phyloP scores from a whole-genome alignment of 2,329 filamentous ascomycete species.

The Pseudopyrenochaeta lycopersici region DNA sequence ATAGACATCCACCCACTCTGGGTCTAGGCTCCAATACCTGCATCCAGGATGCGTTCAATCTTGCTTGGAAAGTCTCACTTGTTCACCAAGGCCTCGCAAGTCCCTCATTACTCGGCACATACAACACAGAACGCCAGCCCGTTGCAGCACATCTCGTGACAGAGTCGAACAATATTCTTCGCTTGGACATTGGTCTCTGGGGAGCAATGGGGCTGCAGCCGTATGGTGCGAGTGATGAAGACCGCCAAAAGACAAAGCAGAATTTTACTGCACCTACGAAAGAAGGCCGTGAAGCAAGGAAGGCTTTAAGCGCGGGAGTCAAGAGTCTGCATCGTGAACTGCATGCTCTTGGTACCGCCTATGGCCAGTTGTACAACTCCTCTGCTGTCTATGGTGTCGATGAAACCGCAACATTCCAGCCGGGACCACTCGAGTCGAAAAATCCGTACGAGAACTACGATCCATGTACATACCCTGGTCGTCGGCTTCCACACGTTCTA shows the following conservation, averaged over 20 bases:
- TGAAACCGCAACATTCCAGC: slow-evolving; percentile 38
- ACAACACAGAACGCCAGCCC: slow-evolving; percentile 46
- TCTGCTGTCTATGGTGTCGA: slow-evolving; percentile 57
- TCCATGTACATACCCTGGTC: slow-evolving; percentile 66
- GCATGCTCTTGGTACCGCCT: slow-evolving; percentile 66
- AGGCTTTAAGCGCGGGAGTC: slow-evolving; percentile 52
- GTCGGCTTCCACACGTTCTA: slow-evolving; percentile 70
- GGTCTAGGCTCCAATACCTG: slow-evolving; percentile 37
- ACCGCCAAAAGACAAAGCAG: slow-evolving; percentile 5
- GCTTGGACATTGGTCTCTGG: slow-evolving; percentile 13
- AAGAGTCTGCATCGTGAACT: slow-evolving; percentile 59
- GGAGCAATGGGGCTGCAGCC: slow-evolving; percentile 12
- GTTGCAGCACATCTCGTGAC: slow-evolving; percentile 23
- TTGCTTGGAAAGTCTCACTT: slow-evolving; percentile 50
- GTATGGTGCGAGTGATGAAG: slow-evolving; percentile 8
- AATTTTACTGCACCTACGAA: neutral
- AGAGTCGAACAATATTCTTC: slow-evolving; percentile 17
- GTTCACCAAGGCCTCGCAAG: slow-evolving; percentile 38
- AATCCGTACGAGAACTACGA: slow-evolving; percentile 57
- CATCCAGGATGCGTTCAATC: slow-evolving; percentile 51
- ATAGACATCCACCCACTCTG: slow-evolving; percentile 34
- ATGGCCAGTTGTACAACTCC: slow-evolving; percentile 65
- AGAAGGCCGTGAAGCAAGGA: slow-evolving; percentile 9
- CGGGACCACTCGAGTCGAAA: slow-evolving; percentile 28
- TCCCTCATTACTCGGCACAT: slow-evolving; percentile 37